Base-by-base conservation (phyloP, 768 basidiomycete species). In the Cytidiella melzeri region DNA sequence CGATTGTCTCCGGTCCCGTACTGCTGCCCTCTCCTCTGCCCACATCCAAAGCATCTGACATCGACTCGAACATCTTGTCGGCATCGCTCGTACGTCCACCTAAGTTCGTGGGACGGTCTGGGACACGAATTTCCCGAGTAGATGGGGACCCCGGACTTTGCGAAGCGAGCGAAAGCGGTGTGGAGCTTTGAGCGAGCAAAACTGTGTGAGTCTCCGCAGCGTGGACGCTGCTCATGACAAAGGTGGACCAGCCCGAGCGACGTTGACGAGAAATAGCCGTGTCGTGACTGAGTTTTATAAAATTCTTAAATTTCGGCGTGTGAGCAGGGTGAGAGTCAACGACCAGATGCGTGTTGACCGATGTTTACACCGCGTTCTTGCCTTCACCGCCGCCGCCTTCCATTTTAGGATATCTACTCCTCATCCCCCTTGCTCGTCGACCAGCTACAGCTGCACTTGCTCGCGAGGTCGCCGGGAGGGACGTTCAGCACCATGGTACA, bases 161-260 rank as follows among this genome's bases (percentile, higher is more conserved):
- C 46, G 57, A 64, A 20, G 65, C 64, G 56, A 67, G 67, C 57
- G 60, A 60, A 13, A 55, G 56, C 61, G 64, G 52, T 60, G 48
- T 41, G 55, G 58, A 49, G 24, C 61, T 49, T 45, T 64, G 45
- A 60, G 52, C 23, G 43, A 54, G 50, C 51, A 64, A 55, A 56
- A 61, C 56, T 55, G 67, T 63, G 66, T 67, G 56, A 54, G 57
- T 57, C 54, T 55, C 57, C 59, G 63, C 61, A 64, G 67, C 61
- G 64, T 68, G 67, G 57, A 67, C 66, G 64, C 70, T 68, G 66
- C 63, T 73, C 73, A 74, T 74, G 69, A 65, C 61, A 58, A 53
- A 41, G 47, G 36, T 45, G 49, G 50, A 45, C 28, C 46, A 37
- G 39, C 51, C 51, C 23, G 43, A 47, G 53, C 43, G 45, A 15